Base-by-base conservation (phyloP, 2,329 filamentous ascomycete genomes). In the Huntiella bhutanensis region DNA sequence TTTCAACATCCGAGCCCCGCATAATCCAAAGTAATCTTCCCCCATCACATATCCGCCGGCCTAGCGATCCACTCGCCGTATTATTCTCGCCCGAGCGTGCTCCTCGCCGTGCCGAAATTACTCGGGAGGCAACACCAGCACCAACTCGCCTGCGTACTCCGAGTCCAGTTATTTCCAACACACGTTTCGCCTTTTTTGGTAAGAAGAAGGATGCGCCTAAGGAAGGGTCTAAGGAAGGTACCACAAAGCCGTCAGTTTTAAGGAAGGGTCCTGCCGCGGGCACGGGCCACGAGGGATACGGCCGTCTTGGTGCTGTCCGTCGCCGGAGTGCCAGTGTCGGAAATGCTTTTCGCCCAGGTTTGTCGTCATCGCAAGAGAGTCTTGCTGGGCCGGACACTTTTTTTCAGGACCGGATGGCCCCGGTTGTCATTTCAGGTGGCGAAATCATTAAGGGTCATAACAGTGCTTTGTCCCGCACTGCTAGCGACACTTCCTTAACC, bases 261-360 rank as follows among this genome's bases (percentile, higher is more conserved):
- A 43, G 81, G 22, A 88, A 85, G 60, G 87, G 88, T 0, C 88
- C 88, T 16, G 75, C 73, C 12, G 88, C 88, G 36, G 88, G 88
- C n/a, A 96, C 88, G 34, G 88, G 88, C 0, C 86, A 96, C 55
- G 88, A 96, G 63, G 81, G 81, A 1, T 87, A 88, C 55, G 80
- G 80, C 1, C 72, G 71, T 47, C 66, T 83, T 47, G 75, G 77
- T 2, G 64, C 69, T 4, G 55, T 65, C 28, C 72, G 77, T 49
- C 71, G 79, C 28, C 72, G 80, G 46, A 84, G 77, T 55, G 73
- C 70, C 49, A 78, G 73, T 54, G 63, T 67, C 15, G 62, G 68
- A 5, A 28, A 28, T 16, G 8, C 28, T 28, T 28, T 12, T 19
- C 71, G 66, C 50, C 53, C 64, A 17, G 65, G 63, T 4, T 60